Evolutionary conservation across 495 filamentous ascomycete species (phyloP), one percentile per base, ranked within the genome.

Genomic region (Chlorociboria aeruginascens): DNA sequence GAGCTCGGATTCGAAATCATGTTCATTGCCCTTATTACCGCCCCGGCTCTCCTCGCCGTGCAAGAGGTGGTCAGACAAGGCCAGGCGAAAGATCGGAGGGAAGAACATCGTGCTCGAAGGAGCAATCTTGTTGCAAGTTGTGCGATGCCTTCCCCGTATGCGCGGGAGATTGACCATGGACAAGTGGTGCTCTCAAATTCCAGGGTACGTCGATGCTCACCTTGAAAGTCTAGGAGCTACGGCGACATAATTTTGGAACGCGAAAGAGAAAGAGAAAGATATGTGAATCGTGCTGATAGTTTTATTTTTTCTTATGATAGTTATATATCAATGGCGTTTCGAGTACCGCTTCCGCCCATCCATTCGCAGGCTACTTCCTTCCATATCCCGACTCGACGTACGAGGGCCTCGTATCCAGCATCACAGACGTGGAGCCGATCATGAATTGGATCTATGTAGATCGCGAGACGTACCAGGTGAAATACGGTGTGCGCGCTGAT

Each of bases 381-480:
- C 68, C 67, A 7, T 78, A 78, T 53, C 77, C 77, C 28, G 68
- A 72, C 25, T 66, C 70, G 43, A 58, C 69, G 31, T 72, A 70
- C 51, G 67, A 69, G 54, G 76, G 74, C 6, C 56, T 80, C 40
- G 77, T 81, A 45, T 71, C 73, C 39, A 69, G 69, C 40, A 74
- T 78, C 54, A 66, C 64, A 3, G 73, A 76, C 43, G 70, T 73
- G 43, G 74, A 75, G 8, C 77, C 77, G 7, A 68, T 74, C 65
- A 66, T 81, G 36, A 76, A 79, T 62, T 81, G 77, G 77, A 73
- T 81, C 12, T 81, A 72, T 43, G 67, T 74, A 46, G 74, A 78
- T 61, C 64, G 68, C 38, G 69, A 72, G 48, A 76, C 64, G 25
- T 62, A 67, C 46, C 53, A 73, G 52, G 60, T 78, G 36, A 67